Percentiles rank a stretch among this genome's conserved stretches.
Conservation (phyloP, 768 basidiomycete genomes). For the Lentinula detonsa region DNA sequence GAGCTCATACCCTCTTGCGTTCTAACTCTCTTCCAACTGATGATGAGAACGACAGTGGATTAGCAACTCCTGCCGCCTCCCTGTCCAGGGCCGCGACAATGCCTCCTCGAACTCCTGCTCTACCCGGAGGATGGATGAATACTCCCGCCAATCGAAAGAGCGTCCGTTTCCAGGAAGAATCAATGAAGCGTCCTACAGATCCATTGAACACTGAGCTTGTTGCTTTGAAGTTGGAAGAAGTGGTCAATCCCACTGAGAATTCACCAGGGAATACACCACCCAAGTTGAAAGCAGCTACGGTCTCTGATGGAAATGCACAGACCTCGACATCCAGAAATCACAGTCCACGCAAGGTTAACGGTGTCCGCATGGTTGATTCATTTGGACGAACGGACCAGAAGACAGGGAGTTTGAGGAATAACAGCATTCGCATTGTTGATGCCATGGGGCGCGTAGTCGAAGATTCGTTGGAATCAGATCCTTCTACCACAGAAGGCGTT, state of each 20-base stretch:
- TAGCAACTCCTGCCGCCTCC: conserved; percentile 44
- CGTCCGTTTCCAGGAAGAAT: conserved; percentile 52
- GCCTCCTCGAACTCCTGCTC: conserved; percentile 54
- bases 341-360: conserved; percentile 40
- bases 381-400: conserved; percentile 40
- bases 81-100: conserved; percentile 42
- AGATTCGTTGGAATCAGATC: conserved; percentile 16
- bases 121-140: conserved; percentile 60
- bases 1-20: conserved; percentile 5
- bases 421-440: conserved; percentile 55
- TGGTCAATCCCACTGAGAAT: not conserved
- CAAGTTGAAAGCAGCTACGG: not conserved
- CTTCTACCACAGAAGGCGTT: conserved; percentile 12
- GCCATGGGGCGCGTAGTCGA: conserved; percentile 62
- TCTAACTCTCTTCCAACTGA: conserved; percentile 14
- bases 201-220: not conserved
- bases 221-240: not conserved
- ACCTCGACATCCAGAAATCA: conserved; percentile 14
- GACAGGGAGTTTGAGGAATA: conserved; percentile 23
- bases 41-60: conserved; percentile 24
- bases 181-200: not conserved
- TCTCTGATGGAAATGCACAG: not conserved
- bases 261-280: not conserved
- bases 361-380: conserved; percentile 65
- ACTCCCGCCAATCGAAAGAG: conserved; percentile 55